Evolutionary conservation across 129 eudicot genomes (phyloP).

Genomic region (Helianthus tuberosus): DNA sequence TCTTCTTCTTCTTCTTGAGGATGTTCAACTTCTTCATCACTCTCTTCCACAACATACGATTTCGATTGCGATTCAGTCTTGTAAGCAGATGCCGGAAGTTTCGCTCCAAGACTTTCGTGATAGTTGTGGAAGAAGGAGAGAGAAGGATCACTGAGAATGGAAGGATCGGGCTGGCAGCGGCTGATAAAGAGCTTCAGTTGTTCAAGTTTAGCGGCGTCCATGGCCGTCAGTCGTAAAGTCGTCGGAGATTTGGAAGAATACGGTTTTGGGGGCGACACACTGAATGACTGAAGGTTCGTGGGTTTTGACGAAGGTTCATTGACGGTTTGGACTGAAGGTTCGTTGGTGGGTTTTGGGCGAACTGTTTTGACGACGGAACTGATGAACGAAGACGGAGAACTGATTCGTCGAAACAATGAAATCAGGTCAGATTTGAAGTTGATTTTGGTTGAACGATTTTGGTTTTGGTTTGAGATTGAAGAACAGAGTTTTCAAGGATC

Average conservation of each 20-base stretch:
- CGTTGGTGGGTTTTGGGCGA: too few species aligned
- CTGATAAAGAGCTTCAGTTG: conserved; percentile 65
- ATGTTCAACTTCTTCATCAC: conserved; percentile 71
- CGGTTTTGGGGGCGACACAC: conserved; percentile 40
- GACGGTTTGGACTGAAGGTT: too few species aligned
- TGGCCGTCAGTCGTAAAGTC: conserved; percentile 31
- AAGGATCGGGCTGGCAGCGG: conserved; percentile 69
- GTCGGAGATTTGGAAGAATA: neutral
- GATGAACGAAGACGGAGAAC: too few species aligned
- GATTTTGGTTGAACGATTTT: too few species aligned
- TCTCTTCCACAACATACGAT: conserved; percentile 75
- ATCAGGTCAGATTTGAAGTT: too few species aligned
- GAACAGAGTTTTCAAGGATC: too few species aligned
- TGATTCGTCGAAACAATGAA: too few species aligned
- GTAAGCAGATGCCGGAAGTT: conserved; percentile 68
- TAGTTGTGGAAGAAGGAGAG: conserved; percentile 93
- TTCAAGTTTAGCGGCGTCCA: conserved; percentile 69
- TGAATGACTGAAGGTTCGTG: too few species aligned
- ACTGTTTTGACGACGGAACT: too few species aligned
- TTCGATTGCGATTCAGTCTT: conserved; percentile 44
- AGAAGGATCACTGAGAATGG: conserved; percentile 78
- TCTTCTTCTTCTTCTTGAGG: too few species aligned
- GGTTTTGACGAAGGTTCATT: too few species aligned
- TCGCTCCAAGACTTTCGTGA: conserved; percentile 82
- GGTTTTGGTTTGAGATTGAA: too few species aligned